Percentiles rank a stretch among this genome's conserved stretches.
phyloP scores from a whole-genome alignment of 2,329 filamentous ascomycete species.

The Aspergillus brasiliensis region DNA sequence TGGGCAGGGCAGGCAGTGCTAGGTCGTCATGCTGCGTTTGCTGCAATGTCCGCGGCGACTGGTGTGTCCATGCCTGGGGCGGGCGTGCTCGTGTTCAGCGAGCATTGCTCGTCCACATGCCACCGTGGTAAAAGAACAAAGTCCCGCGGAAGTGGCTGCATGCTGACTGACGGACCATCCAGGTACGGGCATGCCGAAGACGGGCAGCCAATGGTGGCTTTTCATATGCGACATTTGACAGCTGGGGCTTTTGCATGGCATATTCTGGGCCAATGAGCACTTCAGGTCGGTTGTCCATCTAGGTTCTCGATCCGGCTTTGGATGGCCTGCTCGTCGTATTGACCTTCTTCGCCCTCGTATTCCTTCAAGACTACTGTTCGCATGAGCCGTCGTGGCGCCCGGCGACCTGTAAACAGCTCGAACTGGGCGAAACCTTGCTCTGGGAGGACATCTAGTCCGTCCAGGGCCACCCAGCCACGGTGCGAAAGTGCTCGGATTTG shows the following conservation, averaged over 20 bases:
- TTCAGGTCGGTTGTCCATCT: slow-evolving; percentile 36
- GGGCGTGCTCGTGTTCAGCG: no score
- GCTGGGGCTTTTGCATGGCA: no score
- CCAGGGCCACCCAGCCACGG: slow-evolving; percentile 43
- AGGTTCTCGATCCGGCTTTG: slow-evolving; percentile 33
- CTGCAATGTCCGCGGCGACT: no score
- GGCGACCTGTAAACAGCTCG: slow-evolving; percentile 42
- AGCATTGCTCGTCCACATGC: no score
- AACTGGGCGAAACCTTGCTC: slow-evolving; percentile 46
- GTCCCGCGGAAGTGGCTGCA: no score
- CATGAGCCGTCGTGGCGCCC: slow-evolving; percentile 42
- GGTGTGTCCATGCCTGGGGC: no score
- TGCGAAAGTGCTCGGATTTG: slow-evolving; percentile 40
- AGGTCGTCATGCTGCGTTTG: no score
- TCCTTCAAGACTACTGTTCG: slow-evolving; percentile 39
- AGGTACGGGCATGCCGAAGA: not conserved
- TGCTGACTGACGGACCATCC: not conserved
- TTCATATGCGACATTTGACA: no score
- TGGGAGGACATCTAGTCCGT: slow-evolving; percentile 43
- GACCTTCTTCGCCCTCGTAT: slow-evolving; percentile 38
- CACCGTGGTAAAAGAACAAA: no score
- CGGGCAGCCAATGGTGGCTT: not conserved
- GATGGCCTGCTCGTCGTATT: slow-evolving; percentile 34
- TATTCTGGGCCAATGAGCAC: not conserved
- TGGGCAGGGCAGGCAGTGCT: no score